Evolutionary conservation across 2,329 filamentous ascomycete species (phyloP), one percentile per base, ranked within the genome.

Genomic region (Scedosporium aurantiacum): DNA sequence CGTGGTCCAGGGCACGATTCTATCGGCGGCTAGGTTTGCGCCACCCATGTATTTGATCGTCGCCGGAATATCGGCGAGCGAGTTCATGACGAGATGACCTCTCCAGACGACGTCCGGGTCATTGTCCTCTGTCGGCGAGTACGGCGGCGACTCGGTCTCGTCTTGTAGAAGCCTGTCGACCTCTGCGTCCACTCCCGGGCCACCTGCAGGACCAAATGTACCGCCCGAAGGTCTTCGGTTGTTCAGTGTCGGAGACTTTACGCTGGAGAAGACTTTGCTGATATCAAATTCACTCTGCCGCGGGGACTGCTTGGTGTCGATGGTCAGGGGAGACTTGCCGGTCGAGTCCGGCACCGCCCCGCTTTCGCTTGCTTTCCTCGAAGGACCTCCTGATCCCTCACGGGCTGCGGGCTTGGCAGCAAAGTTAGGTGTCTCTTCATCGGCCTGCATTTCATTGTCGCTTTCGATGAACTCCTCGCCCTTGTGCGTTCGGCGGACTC

Each of bases 401-500:
- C 58, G 50, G 12, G 52, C 55, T 3, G 41, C 59, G 37, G 55
- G 21, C 16, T 61, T 37, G 3, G 62, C 16, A 16, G 56, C 57
- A 14, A 50, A 32, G 10, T 55, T 57, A 5, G 18, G 41, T 8
- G 57, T 45, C 7, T 37, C 50, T 32, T 58, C 54, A 41, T 69
- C 71, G 2, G 62, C 58, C 18, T 65, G 63, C n/a, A 73, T 63
- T 43, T 74, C 71, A n/a, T 75, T 79, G 40, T 95, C 90, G 55
- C 88, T 85, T 64, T 93, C 91, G 16, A 97, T 82, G 16, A 96
- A 74, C 70, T 97, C 94, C 63, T 97, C 92, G 12, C 94, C 94
- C 73, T 97, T 97, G 76, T 97, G 93, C 2, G 93, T 97, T 66
- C 90, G 86, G 68, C 91, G 84, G 62, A 97, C 87, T 2, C 91